Evolutionary conservation across 768 basidiomycete species (phyloP).

Genomic region (Trametes meyenii): DNA sequence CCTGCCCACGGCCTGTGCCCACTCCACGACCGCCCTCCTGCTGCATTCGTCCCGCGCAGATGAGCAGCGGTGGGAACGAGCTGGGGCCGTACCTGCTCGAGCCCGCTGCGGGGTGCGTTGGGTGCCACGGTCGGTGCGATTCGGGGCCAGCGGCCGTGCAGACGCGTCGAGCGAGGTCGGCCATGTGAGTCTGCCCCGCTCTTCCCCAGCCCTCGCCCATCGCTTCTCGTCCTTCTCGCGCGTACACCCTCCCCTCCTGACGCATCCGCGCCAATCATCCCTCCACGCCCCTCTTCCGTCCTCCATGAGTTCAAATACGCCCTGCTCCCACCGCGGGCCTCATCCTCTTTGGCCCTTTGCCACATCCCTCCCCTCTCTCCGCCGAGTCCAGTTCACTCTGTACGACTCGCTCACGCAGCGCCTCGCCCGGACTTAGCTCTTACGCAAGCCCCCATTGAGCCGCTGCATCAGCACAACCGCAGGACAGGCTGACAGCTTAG

Average conservation of each 20-base stretch:
- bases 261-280: constrained; percentile 15
- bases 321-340: background rate
- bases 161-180: background rate
- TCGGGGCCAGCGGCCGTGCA: constrained; percentile 7
- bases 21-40: background rate
- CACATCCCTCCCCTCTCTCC: constrained; percentile 1
- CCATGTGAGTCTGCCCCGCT: constrained; percentile 15
- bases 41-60: background rate
- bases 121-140: constrained; percentile 16
- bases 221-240: constrained; percentile 3
- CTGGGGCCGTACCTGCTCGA: constrained; percentile 1
- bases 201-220: background rate
- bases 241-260: constrained; percentile 14
- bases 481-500: constrained; percentile 2
- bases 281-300: background rate
- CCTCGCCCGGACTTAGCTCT: background rate
- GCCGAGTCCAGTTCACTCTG: background rate
- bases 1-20: background rate
- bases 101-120: background rate
- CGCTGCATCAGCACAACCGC: background rate
- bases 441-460: background rate
- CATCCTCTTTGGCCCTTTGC: constrained; percentile 5
- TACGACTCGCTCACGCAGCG: background rate
- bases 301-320: background rate
- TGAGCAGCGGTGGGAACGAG: constrained; percentile 12